phyloP scores from a whole-genome alignment of 306 rosid species.

The Vachellia collinsii region DNA sequence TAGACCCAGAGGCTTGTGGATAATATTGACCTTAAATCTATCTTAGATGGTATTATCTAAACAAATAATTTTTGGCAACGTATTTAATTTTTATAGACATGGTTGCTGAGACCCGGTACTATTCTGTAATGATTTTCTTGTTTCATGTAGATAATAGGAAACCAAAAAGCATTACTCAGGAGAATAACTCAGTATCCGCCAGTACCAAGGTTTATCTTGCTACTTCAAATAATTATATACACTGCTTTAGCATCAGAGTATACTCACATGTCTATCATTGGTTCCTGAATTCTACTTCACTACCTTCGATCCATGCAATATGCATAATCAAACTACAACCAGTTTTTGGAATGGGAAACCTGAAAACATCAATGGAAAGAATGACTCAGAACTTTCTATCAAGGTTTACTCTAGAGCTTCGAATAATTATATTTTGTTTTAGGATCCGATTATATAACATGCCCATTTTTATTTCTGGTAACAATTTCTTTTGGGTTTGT shows the following conservation, averaged over 20 bases:
- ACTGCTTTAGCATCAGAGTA: slow-evolving; percentile 27
- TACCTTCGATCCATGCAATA: no score
- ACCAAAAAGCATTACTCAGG: slow-evolving; percentile 29
- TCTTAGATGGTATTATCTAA: background rate
- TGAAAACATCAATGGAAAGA: slow-evolving; percentile 29
- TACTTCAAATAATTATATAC: slow-evolving; percentile 26
- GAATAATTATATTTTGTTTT: slow-evolving; percentile 22
- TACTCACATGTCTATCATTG: slow-evolving; percentile 14
- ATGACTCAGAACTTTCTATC: slow-evolving; percentile 17
- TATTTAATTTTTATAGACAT: background rate
- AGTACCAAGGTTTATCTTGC: slow-evolving; percentile 37
- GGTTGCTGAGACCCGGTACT: slow-evolving; percentile 22
- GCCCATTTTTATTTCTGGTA: slow-evolving; percentile 16
- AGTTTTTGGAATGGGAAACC: no score
- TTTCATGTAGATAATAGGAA: slow-evolving; percentile 33
- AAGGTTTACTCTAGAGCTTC: no score
- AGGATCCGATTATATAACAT: slow-evolving; percentile 28
- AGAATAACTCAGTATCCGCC: slow-evolving; percentile 25
- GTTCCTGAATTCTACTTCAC: slow-evolving; percentile 46
- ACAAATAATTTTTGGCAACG: background rate
- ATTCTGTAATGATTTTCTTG: slow-evolving; percentile 8
- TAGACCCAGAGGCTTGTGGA: slow-evolving; percentile 65
- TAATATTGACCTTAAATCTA: slow-evolving; percentile 41
- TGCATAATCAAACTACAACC: no score
- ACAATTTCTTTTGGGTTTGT: no score